phyloP scores from a whole-genome alignment of 1,284 basidiomycete species.

The Stygiomarasmius scandens region DNA sequence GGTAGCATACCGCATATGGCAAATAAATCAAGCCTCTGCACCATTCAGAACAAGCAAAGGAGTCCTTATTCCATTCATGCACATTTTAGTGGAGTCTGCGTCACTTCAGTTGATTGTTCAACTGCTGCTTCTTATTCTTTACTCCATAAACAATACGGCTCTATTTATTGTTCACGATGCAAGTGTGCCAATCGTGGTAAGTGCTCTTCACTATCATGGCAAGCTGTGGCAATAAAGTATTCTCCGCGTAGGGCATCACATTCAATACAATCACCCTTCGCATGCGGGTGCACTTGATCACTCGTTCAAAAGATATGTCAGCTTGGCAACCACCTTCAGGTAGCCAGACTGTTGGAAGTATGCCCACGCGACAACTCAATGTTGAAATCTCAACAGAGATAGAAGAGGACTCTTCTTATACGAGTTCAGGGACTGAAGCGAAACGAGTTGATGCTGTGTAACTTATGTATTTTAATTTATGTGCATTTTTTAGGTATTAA shows the following conservation, averaged over 20 bases:
- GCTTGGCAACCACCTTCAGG: not conserved
- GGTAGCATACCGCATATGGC: constrained; percentile 13
- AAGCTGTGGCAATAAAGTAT: not conserved
- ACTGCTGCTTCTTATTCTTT: constrained; percentile 7
- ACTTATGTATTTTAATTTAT: no score
- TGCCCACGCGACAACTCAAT: constrained; percentile 11
- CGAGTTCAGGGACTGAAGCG: no score
- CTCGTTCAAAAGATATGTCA: not conserved
- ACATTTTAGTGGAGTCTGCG: constrained; percentile 14
- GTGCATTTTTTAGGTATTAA: no score
- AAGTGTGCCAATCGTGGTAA: constrained; percentile 10
- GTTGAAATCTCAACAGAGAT: constrained; percentile 1
- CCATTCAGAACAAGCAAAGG: not conserved
- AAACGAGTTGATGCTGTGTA: no score
- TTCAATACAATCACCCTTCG: not conserved
- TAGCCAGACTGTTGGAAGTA: constrained; percentile 8
- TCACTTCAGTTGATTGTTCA: constrained; percentile 10
- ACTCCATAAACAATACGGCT: constrained; percentile 2
- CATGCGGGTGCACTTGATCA: not conserved
- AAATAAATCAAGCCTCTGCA: not conserved
- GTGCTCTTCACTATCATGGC: not conserved
- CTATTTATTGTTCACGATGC: constrained; percentile 8
- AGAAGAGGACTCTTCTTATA: not conserved
- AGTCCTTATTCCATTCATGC: constrained; percentile 2
- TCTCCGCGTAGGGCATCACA: not conserved